Evolutionary conservation across 2,329 filamentous ascomycete species (phyloP).

Genomic region (Colletotrichum orchidophilum): DNA sequence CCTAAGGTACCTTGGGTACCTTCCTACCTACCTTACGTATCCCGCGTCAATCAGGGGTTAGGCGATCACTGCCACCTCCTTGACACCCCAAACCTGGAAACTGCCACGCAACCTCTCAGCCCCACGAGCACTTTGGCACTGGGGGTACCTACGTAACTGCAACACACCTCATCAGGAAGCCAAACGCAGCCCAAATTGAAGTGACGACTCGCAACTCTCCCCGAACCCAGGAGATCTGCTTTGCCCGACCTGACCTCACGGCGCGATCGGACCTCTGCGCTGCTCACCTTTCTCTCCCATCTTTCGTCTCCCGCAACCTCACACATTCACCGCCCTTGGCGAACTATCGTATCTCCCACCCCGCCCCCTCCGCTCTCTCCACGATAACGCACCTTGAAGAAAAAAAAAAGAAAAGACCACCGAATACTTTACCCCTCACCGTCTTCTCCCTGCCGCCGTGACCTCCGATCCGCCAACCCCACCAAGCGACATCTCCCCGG

Average conservation of each 20-base stretch:
- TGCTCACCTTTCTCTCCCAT: background rate
- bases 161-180: background rate
- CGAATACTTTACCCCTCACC: background rate
- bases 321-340: background rate
- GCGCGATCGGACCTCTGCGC: background rate
- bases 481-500: conserved; percentile 6
- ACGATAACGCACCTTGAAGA: background rate
- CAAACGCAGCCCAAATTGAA: background rate
- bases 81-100: background rate
- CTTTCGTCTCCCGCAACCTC: background rate
- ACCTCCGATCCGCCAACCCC: conserved; percentile 2
- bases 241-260: too few species aligned
- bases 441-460: background rate
- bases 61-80: conserved; percentile 39
- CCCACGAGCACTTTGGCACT: background rate
- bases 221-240: conserved; percentile 6
- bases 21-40: too few species aligned
- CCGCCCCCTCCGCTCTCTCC: background rate
- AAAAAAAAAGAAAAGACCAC: background rate
- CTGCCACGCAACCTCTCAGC: background rate
- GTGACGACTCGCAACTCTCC: background rate
- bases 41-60: conserved; percentile 21
- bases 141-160: background rate
- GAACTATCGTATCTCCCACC: background rate
- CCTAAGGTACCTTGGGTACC: too few species aligned